Base-by-base conservation (phyloP, 495 filamentous ascomycete genomes). In the Neurospora intermedia region DNA sequence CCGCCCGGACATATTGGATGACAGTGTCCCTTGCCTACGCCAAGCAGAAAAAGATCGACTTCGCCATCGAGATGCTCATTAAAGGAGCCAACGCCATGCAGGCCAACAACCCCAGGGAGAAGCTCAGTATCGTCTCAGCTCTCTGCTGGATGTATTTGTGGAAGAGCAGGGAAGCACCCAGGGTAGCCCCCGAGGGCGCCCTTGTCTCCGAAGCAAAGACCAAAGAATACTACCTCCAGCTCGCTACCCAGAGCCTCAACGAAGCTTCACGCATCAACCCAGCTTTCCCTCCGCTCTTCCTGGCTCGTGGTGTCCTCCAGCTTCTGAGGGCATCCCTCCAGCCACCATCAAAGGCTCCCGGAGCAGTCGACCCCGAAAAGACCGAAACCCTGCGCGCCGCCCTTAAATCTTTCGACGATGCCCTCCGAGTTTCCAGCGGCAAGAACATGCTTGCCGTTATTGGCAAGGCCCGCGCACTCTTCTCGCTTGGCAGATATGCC, bases 21-120 rank as follows among this genome's bases (percentile, higher is more conserved):
- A 93, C 92, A 16, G 94, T 98, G 74, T 92, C 96, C 41, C 87
- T 98, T 43, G 96, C 95, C n/a, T 98, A 99, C 78, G 94, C 95
- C 38, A 98, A 98, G 82, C 94, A 97, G 81, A 88, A 90, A 45
- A 95, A 97, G 82, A 87, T 94, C 59, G 94, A 97, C 76, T 92
- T 93, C 82, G 96, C 96, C 54, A 94, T 98, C 76, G 94, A 98
- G 80, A 96, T 99, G 76, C 84, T 99, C 72, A 88, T 89, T 54
- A 93, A 94, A 75, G 94, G 94, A 69, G 84, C 95, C 71, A 87
- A 87, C 69, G 93, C 91, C 35, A 88, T 96, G 79, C 87, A 89
- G 45, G 84, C 86, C 71, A 90, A 88, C 66, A 89, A 89, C 62
- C 88, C 89, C 23, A 91, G 94, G 70, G 96, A 99, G 83, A 94